Conservation (phyloP, 1,284 basidiomycete genomes). For the Tremellales sp. region DNA sequence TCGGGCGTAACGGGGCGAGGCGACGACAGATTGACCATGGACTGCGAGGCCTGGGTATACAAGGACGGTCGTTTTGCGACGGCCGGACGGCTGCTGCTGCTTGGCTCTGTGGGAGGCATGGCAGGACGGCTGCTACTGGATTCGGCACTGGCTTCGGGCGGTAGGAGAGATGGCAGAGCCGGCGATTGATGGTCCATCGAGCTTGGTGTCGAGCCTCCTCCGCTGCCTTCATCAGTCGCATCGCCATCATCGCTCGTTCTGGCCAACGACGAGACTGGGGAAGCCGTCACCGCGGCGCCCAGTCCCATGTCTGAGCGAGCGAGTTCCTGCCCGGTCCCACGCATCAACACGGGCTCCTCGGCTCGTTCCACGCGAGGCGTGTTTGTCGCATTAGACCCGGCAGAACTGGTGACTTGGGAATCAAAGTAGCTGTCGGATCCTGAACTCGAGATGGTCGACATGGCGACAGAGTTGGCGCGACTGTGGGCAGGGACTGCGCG, state of each 20-base stretch:
- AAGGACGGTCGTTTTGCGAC: constrained; percentile 52
- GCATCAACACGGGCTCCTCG: constrained; percentile 2
- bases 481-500: no score
- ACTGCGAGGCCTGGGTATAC: constrained; percentile 61
- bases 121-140: no score
- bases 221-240: constrained; percentile 10
- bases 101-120: constrained; percentile 5
- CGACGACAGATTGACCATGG: constrained; percentile 54
- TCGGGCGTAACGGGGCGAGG: constrained; percentile 9
- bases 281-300: no score
- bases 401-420: constrained; percentile 6
- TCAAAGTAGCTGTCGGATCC: constrained; percentile 19
- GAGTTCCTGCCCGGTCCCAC: constrained; percentile 5
- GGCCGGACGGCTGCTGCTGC: neutral
- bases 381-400: no score
- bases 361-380: no score
- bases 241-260: constrained; percentile 8
- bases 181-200: no score
- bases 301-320: constrained; percentile 8
- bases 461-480: constrained; percentile 3
- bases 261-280: constrained; percentile 6
- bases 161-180: no score
- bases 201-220: constrained; percentile 10
- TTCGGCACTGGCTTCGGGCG: no score
- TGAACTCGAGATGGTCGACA: neutral